phyloP scores from a whole-genome alignment of 352 stramenopile genomes.

The Globisporangium splendens region DNA sequence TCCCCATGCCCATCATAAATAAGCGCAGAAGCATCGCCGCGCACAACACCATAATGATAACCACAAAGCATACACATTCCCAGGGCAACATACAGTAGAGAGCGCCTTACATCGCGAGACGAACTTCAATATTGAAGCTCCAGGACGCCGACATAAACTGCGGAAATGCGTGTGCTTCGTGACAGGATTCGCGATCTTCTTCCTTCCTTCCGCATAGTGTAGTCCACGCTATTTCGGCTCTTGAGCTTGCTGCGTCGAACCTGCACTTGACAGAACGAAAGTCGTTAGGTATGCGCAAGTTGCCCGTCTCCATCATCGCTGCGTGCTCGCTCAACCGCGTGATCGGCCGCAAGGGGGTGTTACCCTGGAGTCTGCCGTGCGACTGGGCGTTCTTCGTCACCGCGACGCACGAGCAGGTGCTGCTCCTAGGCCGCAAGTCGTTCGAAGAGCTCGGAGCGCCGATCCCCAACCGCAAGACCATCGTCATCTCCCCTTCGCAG shows the following conservation, averaged over 20 bases:
- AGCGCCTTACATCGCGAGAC: no score
- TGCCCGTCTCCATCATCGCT: conserved; percentile 60
- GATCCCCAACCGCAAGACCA: conserved; percentile 50
- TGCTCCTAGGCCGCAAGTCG: conserved; percentile 59
- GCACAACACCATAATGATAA: neutral
- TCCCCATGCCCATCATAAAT: no score
- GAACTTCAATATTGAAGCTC: no score
- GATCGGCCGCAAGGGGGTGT: conserved; percentile 44
- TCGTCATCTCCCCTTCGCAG: conserved; percentile 40
- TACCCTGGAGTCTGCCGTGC: conserved; percentile 58
- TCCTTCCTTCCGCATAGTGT: no score
- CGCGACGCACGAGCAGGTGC: conserved; percentile 43
- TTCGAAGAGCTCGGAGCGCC: conserved; percentile 49
- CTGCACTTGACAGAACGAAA: no score
- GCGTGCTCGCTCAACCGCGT: conserved; percentile 67
- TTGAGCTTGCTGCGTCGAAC: no score
- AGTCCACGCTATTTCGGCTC: no score
- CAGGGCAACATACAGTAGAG: no score
- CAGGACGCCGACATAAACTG: no score
- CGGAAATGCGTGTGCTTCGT: no score
- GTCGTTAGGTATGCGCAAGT: conserved; percentile 1
- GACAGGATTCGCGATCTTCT: no score
- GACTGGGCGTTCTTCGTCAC: conserved; percentile 77
- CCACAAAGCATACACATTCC: neutral
- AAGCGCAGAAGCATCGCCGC: no score